A percentile compares a stretch with the other conserved stretches of the same genome.
Evolutionary conservation across 306 rosid species (phyloP).

Genomic region (Senna siamea): DNA sequence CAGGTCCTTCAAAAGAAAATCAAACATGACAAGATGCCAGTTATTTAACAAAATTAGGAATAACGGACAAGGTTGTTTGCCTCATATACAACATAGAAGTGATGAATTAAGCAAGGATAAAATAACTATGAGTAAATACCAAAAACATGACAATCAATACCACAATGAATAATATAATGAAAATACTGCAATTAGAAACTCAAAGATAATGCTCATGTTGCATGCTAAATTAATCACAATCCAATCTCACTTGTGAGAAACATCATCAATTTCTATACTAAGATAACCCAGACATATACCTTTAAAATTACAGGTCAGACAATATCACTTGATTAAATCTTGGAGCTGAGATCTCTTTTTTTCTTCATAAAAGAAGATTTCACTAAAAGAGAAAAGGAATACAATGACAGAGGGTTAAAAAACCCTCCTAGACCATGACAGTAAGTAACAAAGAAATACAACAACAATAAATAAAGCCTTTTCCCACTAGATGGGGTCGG

Average conservation of each 20-base stretch:
- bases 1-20: conserved; percentile 76
- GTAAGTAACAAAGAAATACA: not conserved
- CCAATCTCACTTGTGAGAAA: conserved; percentile 10
- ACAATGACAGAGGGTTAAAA: not conserved
- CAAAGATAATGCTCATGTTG: conserved; percentile 13
- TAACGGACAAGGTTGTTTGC: not conserved
- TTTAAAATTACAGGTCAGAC: not conserved
- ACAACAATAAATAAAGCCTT: no score
- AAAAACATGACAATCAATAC: conserved; percentile 1
- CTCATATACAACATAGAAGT: conserved; percentile 13
- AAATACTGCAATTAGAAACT: conserved; percentile 31
- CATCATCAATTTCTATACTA: conserved; percentile 11
- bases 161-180: not conserved
- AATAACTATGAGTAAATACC: not conserved
- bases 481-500: no score
- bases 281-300: conserved; percentile 7
- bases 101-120: not conserved
- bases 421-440: not conserved
- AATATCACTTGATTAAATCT: not conserved
- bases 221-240: conserved; percentile 19
- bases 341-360: not conserved
- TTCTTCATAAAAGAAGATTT: not conserved
- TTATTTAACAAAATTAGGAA: conserved; percentile 32
- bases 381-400: not conserved
- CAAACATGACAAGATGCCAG: conserved; percentile 28